Evolutionary conservation across 2,329 filamentous ascomycete species (phyloP), one percentile per base, ranked within the genome.

Genomic region (Diaporthe destruens): DNA sequence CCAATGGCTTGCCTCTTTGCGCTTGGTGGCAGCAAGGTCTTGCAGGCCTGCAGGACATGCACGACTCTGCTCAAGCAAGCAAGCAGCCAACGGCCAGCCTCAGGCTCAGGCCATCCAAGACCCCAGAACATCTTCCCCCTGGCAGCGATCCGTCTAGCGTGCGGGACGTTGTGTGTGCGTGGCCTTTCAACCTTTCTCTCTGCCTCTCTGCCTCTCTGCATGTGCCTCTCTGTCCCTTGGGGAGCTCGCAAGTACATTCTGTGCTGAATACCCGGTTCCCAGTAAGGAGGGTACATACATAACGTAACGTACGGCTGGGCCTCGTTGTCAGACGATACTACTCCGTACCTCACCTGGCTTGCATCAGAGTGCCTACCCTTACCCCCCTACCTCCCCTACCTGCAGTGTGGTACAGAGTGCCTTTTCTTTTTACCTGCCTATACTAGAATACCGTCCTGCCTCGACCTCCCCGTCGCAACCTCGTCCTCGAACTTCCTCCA

Each of bases 1-100:
- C 68, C 68, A 70, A 70, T 70, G 44, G 53, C 55, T 39, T 42
- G 61, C 47, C 20, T 53, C 39, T 66, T 32, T 61, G 55, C 32
- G 36, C 44, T 39, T 34, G 54, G 12, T n/a, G 47, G 54, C 29
- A 23, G 34, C 34, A 29, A 5, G 29, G 29, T 5, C 29, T 29
- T 29, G 29, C 29, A n/a, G 36, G 57, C 39, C 6, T 29, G 57
- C 47, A 66, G 47, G 47, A 66, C 61, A 53, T 66, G 61, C 61
- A 53, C 63, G 53, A 69, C 65, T 72, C 65, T 44, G 44, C 54
- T 72, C 65, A 36, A 49, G 7, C 42, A 36, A 49, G 7, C 42
- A 32, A 59, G 47, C 56, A 47, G 18, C 25, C 39, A 36, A 25
- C 36, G 32, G 25, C 68, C 55, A 70, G 44, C 55, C 11, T 51